Percentiles rank a stretch among this genome's conserved stretches.
Conservation (phyloP, 2,329 filamentous ascomycete species). For the Helotiales sp. region DNA sequence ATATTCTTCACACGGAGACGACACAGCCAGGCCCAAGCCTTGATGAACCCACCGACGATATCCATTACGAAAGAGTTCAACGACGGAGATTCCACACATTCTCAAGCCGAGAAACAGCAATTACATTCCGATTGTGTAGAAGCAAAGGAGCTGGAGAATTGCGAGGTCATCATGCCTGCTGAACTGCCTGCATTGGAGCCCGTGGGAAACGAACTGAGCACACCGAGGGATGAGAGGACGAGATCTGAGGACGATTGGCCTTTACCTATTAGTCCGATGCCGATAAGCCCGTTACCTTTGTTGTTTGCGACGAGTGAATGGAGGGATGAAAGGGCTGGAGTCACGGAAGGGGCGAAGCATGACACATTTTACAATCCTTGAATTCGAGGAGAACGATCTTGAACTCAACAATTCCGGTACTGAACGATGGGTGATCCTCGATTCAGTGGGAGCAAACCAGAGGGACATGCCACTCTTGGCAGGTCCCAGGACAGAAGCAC, state of each 20-base stretch:
- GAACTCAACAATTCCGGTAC: too few relatives aligned
- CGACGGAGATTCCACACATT: neutral
- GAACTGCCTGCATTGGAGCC: conserved; percentile 38
- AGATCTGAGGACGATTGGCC: conserved; percentile 28
- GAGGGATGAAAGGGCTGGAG: conserved; percentile 32
- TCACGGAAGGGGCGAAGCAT: conserved; percentile 28
- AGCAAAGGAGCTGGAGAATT: conserved; percentile 31
- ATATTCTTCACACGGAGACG: conserved; percentile 36
- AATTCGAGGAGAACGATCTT: conserved; percentile 19
- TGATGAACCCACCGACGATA: neutral
- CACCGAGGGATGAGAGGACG: conserved; percentile 20
- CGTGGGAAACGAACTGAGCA: conserved; percentile 35
- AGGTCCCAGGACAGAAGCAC: too few relatives aligned
- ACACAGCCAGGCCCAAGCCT: conserved; percentile 17
- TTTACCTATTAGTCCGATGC: conserved; percentile 21
- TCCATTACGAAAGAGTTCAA: neutral
- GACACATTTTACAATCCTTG: conserved; percentile 40
- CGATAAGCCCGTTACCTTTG: conserved; percentile 32
- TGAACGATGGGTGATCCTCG: too few relatives aligned
- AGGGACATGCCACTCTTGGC: too few relatives aligned
- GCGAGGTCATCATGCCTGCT: conserved; percentile 28
- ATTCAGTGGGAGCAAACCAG: too few relatives aligned
- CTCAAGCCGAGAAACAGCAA: conserved; percentile 25
- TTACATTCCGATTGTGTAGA: conserved; percentile 32
- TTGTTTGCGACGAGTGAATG: conserved; percentile 36